phyloP scores from a whole-genome alignment of 257 asterid species.

The Ophiorrhiza pumila region DNA sequence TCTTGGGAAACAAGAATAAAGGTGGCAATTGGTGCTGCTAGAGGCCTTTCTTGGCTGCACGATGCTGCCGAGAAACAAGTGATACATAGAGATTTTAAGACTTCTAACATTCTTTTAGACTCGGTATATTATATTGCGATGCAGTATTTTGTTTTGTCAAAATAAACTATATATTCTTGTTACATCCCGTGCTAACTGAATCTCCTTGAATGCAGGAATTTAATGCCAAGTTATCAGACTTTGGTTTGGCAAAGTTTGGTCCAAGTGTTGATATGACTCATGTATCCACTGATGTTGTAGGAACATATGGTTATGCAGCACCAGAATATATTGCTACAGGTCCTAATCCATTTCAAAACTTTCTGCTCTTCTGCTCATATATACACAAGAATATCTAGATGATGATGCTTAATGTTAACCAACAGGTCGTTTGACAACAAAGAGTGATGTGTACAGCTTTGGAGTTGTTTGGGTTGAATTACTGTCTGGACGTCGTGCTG shows the following conservation, averaged over 20 bases:
- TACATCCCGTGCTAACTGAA: neutral
- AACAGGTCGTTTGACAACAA: constrained; percentile 63
- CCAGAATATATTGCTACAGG: constrained; percentile 96
- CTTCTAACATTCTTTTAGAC: constrained; percentile 85
- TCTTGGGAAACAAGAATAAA: constrained; percentile 81
- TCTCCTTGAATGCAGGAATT: constrained; percentile 53
- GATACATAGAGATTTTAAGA: constrained; percentile 80
- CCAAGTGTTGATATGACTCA: constrained; percentile 86
- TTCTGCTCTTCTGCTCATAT: neutral
- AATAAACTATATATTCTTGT: neutral
- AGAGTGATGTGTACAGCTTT: constrained; percentile 73
- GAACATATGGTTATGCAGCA: constrained; percentile 87
- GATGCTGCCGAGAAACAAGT: constrained; percentile 76
- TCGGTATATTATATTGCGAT: constrained; percentile 37
- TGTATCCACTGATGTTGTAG: constrained; percentile 81
- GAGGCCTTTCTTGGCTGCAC: constrained; percentile 82
- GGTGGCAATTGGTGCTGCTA: constrained; percentile 87
- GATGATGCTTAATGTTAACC: neutral
- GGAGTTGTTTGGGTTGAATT: constrained; percentile 71
- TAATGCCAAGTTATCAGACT: constrained; percentile 78
- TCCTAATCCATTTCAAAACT: constrained; percentile 13
- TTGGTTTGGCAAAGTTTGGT: constrained; percentile 86
- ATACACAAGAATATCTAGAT: neutral
- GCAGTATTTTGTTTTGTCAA: neutral
- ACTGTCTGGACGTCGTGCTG: constrained; percentile 61